Conservation (phyloP, 176 grass and related monocot genomes). For the Bonia amplexicaulis region DNA sequence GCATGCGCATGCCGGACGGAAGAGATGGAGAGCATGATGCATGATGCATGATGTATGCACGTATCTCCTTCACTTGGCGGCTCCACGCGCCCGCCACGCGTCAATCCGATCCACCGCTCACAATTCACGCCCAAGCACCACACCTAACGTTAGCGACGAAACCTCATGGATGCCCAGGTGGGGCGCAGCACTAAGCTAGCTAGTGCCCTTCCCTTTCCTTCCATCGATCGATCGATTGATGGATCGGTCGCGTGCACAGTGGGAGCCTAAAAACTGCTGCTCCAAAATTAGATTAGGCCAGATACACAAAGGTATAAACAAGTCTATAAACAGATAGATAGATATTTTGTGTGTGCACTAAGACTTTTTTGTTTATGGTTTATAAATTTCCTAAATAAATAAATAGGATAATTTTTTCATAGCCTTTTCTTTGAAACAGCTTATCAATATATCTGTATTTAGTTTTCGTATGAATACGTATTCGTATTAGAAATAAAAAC, state of each 20-base stretch:
- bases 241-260: background rate
- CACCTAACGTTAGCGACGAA: background rate
- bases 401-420: fast-evolving
- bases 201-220: background rate
- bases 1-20: no score
- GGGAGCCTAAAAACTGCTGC: background rate
- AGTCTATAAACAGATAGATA: no score
- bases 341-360: background rate
- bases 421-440: no score
- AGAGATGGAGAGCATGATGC: background rate
- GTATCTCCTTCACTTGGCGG: background rate
- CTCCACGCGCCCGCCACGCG: background rate
- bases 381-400: no score
- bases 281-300: background rate
- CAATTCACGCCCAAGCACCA: background rate
- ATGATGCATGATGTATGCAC: background rate
- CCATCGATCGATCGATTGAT: background rate
- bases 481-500: no score
- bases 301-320: no score
- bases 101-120: background rate
- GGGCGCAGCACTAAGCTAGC: background rate
- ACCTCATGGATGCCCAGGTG: background rate
- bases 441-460: fast-evolving
- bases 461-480: fast-evolving
- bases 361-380: no score